Conservation (phyloP, 805 yeast species). For the Pichia manshurica region DNA sequence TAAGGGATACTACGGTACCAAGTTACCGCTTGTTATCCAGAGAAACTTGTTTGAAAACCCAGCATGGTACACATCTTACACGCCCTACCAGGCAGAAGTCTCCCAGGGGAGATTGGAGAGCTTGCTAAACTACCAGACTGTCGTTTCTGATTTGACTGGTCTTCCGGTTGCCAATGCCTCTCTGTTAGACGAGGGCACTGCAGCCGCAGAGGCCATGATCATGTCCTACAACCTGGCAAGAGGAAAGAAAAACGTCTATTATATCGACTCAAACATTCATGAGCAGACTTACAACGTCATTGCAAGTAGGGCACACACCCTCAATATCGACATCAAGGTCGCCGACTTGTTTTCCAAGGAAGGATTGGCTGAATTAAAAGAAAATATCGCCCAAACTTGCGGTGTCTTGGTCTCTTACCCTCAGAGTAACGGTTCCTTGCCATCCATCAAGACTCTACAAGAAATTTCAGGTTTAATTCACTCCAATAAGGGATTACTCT, state of each 20-base stretch:
- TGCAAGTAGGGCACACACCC: slow-evolving; percentile 69
- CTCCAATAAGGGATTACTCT: slow-evolving; percentile 62
- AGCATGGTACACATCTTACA: slow-evolving; percentile 97
- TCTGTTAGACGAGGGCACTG: slow-evolving; percentile 91
- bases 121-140: slow-evolving; percentile 87
- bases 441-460: slow-evolving; percentile 42
- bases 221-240: slow-evolving; percentile 62
- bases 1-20: slow-evolving; percentile 89
- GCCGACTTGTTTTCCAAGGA: slow-evolving; percentile 45
- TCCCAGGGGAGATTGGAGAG: slow-evolving; percentile 95
- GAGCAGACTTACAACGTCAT: slow-evolving; percentile 83
- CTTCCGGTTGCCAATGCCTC: slow-evolving; percentile 94
- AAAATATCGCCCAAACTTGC: slow-evolving; percentile 40
- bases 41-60: slow-evolving; percentile 90
- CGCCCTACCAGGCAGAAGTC: slow-evolving; percentile 98
- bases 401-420: slow-evolving; percentile 93
- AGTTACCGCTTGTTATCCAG: slow-evolving; percentile 86
- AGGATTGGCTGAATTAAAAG: slow-evolving; percentile 32
- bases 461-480: slow-evolving; percentile 63
- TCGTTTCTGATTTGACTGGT: slow-evolving; percentile 85
- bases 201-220: slow-evolving; percentile 96
- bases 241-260: slow-evolving; percentile 62
- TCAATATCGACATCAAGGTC: slow-evolving; percentile 58
- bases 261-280: slow-evolving; percentile 71
- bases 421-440: slow-evolving; percentile 70